These are phyloP conservation scores for Globisporangium carolinianum DNA, from an alignment of 352 stramenopile species.

Conservation along the genomic window DNA sequence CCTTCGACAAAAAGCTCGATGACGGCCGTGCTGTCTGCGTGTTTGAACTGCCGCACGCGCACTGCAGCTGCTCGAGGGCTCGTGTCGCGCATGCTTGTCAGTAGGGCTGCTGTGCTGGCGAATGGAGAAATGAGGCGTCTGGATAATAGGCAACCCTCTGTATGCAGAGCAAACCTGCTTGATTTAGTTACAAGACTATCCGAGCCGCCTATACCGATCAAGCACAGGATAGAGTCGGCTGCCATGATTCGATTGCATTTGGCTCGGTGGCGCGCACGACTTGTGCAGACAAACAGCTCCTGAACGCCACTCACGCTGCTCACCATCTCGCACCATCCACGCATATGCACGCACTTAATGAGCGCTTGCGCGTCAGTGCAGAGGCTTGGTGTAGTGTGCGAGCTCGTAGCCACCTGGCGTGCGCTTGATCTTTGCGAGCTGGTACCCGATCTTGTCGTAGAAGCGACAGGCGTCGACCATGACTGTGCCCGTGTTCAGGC, in stretches of 20 bases:
- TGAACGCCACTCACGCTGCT: no score
- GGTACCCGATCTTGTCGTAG: conserved; percentile 11
- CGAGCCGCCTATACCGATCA: no score
- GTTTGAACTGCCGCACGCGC: conserved; percentile 7
- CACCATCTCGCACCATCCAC: neutral
- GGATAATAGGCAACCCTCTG: no score
- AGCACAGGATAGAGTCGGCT: no score
- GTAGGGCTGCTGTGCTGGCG: no score
- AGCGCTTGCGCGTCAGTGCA: neutral
- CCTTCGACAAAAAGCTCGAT: conserved; percentile 23
- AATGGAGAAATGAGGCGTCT: neutral
- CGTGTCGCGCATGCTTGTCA: neutral
- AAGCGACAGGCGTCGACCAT: conserved; percentile 10
- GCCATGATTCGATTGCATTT: no score
- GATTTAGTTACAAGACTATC: no score
- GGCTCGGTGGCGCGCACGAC: no score
- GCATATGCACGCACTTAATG: neutral
- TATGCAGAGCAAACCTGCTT: no score
- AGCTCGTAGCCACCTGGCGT: conserved; percentile 8
- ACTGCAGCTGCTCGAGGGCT: neutral
- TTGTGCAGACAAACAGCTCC: no score
- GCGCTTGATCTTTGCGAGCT: conserved; percentile 9
- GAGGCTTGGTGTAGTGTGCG: conserved; percentile 11
- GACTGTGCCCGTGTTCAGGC: conserved; percentile 13
- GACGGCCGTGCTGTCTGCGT: conserved; percentile 2